Percentiles rank a stretch among this genome's conserved stretches.
phyloP scores from a whole-genome alignment of 2,329 filamentous ascomycete genomes.

The Ambrosiella beaveri region DNA sequence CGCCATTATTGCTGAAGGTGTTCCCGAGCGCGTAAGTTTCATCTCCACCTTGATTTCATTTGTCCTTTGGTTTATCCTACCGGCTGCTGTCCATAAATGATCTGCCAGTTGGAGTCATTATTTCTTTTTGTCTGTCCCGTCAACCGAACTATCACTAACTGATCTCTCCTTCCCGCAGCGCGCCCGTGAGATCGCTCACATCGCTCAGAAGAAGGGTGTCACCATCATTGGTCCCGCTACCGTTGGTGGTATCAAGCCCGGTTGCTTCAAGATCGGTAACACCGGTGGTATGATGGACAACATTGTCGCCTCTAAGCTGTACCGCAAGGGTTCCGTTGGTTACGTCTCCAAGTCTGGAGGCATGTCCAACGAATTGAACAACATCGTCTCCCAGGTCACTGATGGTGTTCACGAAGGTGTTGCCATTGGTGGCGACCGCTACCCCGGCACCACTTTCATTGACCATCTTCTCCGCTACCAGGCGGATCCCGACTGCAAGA shows the following conservation, averaged over 20 bases:
- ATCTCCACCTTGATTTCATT: neutral
- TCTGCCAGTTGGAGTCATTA: neutral
- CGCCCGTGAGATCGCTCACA: slow-evolving; percentile 92
- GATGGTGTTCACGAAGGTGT: slow-evolving; percentile 99
- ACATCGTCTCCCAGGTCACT: slow-evolving; percentile 91
- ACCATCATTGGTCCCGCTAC: slow-evolving; percentile 98
- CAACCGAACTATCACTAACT: neutral
- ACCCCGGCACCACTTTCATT: slow-evolving; percentile 97
- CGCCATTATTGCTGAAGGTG: slow-evolving; percentile 98
- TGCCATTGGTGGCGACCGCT: slow-evolving; percentile 97
- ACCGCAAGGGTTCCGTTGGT: slow-evolving; percentile 95
- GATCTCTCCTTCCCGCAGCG: slow-evolving; percentile 35
- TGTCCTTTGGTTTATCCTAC: neutral
- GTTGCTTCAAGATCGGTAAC: slow-evolving; percentile 99
- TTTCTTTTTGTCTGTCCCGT: neutral
- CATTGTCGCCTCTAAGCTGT: slow-evolving; percentile 98
- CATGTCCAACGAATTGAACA: slow-evolving; percentile 99
- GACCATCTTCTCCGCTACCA: slow-evolving; percentile 96
- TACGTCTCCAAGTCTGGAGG: slow-evolving; percentile 99
- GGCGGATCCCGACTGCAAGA: slow-evolving; percentile 93
- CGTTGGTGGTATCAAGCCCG: slow-evolving; percentile 97
- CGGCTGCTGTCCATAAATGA: too few species aligned
- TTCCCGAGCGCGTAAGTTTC: slow-evolving; percentile 74
- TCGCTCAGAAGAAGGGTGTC: slow-evolving; percentile 95
- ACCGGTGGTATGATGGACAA: slow-evolving; percentile 99